These are phyloP conservation scores for Kwoniella sp. DNA, from an alignment of 768 basidiomycete species.

Conservation along the genomic window DNA sequence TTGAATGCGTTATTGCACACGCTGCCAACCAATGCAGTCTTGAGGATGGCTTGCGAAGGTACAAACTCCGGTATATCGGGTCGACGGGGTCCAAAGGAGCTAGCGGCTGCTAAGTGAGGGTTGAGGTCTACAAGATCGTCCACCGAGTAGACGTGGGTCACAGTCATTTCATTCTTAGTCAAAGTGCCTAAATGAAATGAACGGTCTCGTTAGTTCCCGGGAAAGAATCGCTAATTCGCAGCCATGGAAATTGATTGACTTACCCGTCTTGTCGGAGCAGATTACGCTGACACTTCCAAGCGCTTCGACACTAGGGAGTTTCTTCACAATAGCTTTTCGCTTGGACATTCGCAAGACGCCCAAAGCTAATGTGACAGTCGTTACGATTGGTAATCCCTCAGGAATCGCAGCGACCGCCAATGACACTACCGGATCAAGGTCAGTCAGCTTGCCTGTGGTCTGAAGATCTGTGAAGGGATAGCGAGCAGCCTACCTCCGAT, in stretches of 20 bases:
- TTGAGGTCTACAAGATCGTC: constrained; percentile 77
- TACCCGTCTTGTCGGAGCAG: constrained; percentile 95
- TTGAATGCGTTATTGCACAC: constrained; percentile 86
- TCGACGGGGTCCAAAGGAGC: constrained; percentile 44
- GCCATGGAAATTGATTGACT: constrained; percentile 24
- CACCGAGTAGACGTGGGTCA: constrained; percentile 81
- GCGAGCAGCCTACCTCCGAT: constrained; percentile 74
- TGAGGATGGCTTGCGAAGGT: constrained; percentile 68
- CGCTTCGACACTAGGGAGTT: constrained; percentile 90
- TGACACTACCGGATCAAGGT: constrained; percentile 69
- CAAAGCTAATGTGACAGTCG: constrained; percentile 92
- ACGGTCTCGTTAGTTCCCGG: not conserved
- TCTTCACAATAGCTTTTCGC: constrained; percentile 95
- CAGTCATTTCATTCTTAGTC: constrained; percentile 95
- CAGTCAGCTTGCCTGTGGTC: too few species aligned
- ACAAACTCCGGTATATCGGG: constrained; percentile 48
- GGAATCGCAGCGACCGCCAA: constrained; percentile 98
- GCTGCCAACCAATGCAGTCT: constrained; percentile 77
- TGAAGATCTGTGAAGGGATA: too few species aligned
- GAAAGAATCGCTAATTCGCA: not conserved
- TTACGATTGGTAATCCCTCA: constrained; percentile 94
- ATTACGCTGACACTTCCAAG: constrained; percentile 95
- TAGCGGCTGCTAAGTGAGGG: constrained; percentile 58
- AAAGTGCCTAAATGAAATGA: constrained; percentile 65
- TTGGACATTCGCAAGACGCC: constrained; percentile 93